Base-by-base conservation (phyloP, 2,329 filamentous ascomycete species). In the Setomelanomma holmii region DNA sequence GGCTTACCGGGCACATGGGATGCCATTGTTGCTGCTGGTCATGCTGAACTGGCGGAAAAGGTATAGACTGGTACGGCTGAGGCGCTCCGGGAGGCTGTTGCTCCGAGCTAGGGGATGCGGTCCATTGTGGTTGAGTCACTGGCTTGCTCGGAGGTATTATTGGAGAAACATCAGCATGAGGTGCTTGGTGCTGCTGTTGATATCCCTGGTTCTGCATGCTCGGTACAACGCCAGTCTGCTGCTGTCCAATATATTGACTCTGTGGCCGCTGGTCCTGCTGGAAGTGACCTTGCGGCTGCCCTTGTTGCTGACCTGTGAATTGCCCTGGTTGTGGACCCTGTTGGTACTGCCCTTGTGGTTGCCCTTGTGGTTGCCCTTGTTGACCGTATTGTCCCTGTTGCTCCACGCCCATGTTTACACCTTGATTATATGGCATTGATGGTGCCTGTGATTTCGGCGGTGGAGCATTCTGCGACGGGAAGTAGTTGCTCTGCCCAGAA, bases 141-240 rank as follows among this genome's bases (percentile, higher is more conserved):
- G 46, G 43, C 8, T 58, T 61, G 8, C 17, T 38, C 17, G 45
- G 36, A 16, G 56, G 46, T 12, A 48, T 51, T 0, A 49, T 47
- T 8, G 61, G 56, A 10, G 61, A 57, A 3, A 56, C 51, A 40
- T 36, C 45, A 8, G 56, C 45, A 16, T 52, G 56, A 2, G 55
- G 52, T 44, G 55, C 53, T 39, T 59, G 56, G n/a, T 46, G 45
- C 6, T 49, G 47, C 11, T 50, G 39, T 7, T 40, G 45, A 16
- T 56, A 49, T 5, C 39, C 44, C 12, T 38, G 41, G n/a, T 41
- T 33, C 35, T 59, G 60, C 14, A 44, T 40, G 12, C 51, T 27
- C 43, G 61, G 66, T 11, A 68, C 49, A 10, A 71, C 58, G 4
- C 69, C 70, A 12, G 42, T 66, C 45, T 73, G 65, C 42, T 73